Conservation (phyloP, 2,329 filamentous ascomycete genomes). For the Kalmusia sp. region DNA sequence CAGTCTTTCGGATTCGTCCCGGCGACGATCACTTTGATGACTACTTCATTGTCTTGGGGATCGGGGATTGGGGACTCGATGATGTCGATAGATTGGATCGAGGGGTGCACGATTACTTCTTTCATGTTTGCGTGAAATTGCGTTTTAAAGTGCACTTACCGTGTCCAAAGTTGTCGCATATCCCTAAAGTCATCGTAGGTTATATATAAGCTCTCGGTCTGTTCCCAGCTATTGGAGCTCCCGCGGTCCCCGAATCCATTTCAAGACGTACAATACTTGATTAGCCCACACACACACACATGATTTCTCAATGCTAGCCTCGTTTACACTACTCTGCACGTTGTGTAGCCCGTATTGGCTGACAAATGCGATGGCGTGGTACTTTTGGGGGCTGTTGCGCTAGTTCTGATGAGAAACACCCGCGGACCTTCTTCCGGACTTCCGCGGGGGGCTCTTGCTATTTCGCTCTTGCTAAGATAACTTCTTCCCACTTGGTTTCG, state of each 20-base stretch:
- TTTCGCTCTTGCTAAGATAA: too few species aligned
- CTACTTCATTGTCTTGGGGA: conserved; percentile 26
- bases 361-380: not conserved
- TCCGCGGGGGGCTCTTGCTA: too few species aligned
- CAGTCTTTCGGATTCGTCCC: conserved; percentile 59
- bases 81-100: not conserved
- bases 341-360: not conserved
- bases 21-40: conserved; percentile 49
- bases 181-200: too few species aligned
- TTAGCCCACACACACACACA: too few species aligned
- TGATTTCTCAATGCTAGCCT: too few species aligned
- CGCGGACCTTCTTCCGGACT: not conserved
- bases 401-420: not conserved
- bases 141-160: not conserved
- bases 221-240: too few species aligned
- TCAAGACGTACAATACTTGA: too few species aligned
- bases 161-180: too few species aligned
- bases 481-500: too few species aligned
- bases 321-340: not conserved
- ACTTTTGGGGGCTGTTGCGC: not conserved
- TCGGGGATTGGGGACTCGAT: conserved; percentile 1
- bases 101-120: conserved; percentile 9
- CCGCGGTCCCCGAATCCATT: too few species aligned
- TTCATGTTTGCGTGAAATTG: not conserved
- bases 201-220: too few species aligned